Evolutionary conservation across 2,329 filamentous ascomycete genomes (phyloP).

Genomic region (Verruconis gallopava): DNA sequence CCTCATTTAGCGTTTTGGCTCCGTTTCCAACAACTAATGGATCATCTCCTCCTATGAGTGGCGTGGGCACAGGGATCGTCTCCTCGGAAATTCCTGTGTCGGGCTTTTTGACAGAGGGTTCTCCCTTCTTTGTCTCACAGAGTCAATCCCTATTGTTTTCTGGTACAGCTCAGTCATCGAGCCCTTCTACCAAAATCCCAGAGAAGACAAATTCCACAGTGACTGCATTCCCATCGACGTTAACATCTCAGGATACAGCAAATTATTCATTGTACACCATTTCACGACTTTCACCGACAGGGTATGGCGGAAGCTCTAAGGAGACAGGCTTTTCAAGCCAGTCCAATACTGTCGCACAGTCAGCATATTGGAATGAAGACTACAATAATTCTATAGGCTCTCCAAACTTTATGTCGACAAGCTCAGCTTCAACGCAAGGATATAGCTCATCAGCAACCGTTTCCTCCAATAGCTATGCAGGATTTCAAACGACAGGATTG

Average conservation of each 20-base stretch:
- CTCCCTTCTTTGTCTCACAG: no score
- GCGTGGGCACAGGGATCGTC: no score
- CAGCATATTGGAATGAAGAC: neutral
- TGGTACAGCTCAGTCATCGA: neutral
- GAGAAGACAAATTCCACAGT: neutral
- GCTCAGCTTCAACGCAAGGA: neutral
- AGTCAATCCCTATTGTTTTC: no score
- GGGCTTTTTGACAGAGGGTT: no score
- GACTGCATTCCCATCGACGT: neutral
- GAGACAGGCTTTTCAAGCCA: neutral
- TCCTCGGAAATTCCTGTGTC: no score
- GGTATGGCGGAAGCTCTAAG: neutral
- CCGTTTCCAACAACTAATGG: slow-evolving; percentile 1
- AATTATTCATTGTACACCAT: neutral
- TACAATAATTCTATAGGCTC: neutral
- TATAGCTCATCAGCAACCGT: neutral
- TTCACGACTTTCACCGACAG: neutral
- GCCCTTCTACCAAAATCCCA: neutral
- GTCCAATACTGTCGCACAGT: neutral
- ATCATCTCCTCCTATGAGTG: neutral
- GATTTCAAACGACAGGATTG: neutral
- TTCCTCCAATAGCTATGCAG: neutral
- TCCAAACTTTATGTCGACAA: neutral
- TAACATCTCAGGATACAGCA: neutral
- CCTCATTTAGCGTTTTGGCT: slow-evolving; percentile 1